These are phyloP conservation scores for Paracamarosporium sp. DNA, from an alignment of 2,329 filamentous ascomycete genomes.

Conservation along the genomic window DNA sequence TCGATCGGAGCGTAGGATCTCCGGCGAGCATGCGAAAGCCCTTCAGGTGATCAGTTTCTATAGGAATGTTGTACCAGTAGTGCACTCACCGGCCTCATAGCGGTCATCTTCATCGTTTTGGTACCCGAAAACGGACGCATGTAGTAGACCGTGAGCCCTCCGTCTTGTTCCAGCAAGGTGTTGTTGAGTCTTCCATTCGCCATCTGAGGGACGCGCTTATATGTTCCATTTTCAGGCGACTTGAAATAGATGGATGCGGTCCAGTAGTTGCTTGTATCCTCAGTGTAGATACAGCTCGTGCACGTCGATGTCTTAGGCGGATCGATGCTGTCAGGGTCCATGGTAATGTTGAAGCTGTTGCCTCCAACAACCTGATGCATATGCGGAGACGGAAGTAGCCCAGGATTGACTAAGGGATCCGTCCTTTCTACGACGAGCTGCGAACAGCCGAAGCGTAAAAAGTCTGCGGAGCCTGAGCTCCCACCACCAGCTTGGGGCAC, in stretches of 20 bases:
- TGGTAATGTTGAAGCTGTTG: slow-evolving; percentile 21
- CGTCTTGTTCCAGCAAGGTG: slow-evolving; percentile 31
- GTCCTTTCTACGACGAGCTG: slow-evolving; percentile 24
- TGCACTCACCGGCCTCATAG: slow-evolving; percentile 5
- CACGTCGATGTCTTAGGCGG: slow-evolving; percentile 23
- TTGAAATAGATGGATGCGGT: slow-evolving; percentile 41
- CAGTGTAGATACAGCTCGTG: slow-evolving; percentile 36
- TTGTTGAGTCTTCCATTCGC: slow-evolving; percentile 43
- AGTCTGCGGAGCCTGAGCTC: slow-evolving; percentile 5
- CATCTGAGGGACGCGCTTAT: slow-evolving; percentile 41
- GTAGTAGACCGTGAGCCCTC: slow-evolving; percentile 49
- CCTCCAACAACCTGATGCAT: slow-evolving; percentile 25
- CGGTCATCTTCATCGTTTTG: slow-evolving; percentile 37
- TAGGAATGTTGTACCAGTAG: not conserved
- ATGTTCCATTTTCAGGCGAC: slow-evolving; percentile 39
- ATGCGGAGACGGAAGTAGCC: slow-evolving; percentile 18
- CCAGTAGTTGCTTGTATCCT: slow-evolving; percentile 44
- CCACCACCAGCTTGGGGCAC: slow-evolving; percentile 1
- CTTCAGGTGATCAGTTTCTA: not conserved
- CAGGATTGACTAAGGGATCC: slow-evolving; percentile 24
- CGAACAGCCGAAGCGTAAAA: slow-evolving; percentile 25
- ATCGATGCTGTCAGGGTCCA: slow-evolving; percentile 26
- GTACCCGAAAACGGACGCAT: slow-evolving; percentile 32
- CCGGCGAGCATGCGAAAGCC: slow-evolving; percentile 20
- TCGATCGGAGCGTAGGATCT: slow-evolving; percentile 10